Evolutionary conservation across 306 rosid species (phyloP).

Genomic region (Senna siamea): DNA sequence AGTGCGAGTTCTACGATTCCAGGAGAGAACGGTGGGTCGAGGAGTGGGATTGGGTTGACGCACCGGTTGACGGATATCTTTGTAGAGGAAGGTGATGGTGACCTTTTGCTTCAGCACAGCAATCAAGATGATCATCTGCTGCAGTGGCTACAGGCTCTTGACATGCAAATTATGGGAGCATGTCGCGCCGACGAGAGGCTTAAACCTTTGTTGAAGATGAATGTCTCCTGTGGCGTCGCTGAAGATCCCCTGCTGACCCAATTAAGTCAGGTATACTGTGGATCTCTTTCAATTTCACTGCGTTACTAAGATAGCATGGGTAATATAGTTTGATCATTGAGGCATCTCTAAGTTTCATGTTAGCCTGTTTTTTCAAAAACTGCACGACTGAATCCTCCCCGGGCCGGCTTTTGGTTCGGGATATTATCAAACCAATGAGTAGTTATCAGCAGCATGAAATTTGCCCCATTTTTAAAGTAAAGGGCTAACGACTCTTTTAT

Average conservation of each 20-base stretch:
- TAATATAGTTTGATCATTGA: neutral
- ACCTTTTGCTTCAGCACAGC: constrained; percentile 81
- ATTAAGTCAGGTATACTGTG: constrained; percentile 73
- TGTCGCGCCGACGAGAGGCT: constrained; percentile 91
- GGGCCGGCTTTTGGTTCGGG: neutral
- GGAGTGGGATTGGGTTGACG: constrained; percentile 65
- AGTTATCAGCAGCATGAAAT: neutral
- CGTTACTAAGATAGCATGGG: neutral
- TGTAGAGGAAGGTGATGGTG: constrained; percentile 75
- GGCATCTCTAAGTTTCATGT: neutral
- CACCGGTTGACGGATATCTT: constrained; percentile 80
- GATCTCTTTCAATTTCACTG: neutral
- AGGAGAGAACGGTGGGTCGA: constrained; percentile 44
- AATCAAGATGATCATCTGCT: constrained; percentile 69
- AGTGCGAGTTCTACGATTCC: constrained; percentile 33
- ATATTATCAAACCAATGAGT: neutral
- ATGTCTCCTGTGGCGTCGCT: constrained; percentile 66
- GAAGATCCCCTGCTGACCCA: constrained; percentile 92
- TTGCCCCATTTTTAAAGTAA: neutral
- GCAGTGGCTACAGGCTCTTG: constrained; percentile 91
- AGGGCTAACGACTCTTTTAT: neutral
- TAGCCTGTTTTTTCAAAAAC: neutral
- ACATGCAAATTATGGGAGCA: constrained; percentile 90
- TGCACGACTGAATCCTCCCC: neutral
- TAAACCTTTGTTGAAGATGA: constrained; percentile 88